Base-by-base conservation (phyloP, 192 early-diverging fungal species). In the Rhizophagus clarus region DNA sequence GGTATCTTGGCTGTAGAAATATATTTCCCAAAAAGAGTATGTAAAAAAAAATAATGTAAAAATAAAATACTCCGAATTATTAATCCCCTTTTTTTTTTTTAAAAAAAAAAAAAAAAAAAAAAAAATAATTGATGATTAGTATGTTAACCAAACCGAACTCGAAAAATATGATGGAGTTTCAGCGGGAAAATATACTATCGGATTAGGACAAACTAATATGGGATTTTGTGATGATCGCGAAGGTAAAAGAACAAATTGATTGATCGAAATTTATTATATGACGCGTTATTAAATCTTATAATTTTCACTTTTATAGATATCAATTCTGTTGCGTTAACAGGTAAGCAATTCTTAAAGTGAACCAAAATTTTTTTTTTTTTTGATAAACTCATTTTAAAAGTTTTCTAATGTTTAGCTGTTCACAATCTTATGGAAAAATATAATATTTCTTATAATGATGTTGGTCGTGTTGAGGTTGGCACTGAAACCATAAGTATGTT, bases 121-220 rank as follows among this genome's bases (percentile, higher is more conserved):
- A n/a, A n/a, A n/a, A n/a, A n/a, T n/a, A 56, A 49, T 79, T 15
- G 7, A 2, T 63, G 37, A 20, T 34, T 15, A 91, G 89, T 93
- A 79, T 82, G 88, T 92, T 24, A 88, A 89, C 49, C 92, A 93
- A 80, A 80, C 84, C 17, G 88, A 88, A 68, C 83, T 90, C 83
- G 97, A 99, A 85, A 82, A 91, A 86, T 94, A 94, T 87, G 97
- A 99, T 85, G 92, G 93, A 45, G 98, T 96, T 61, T 95, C 95
- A 29, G 85, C 93, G 61, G 98, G 98, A 81, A 99, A 98, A 90
- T 99, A 99, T 88, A 97, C 97, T 76, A 97, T 98, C 81, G 98
- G 98, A 77, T 92, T 99, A 22, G 98, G 98, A 51, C 97, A 98
- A 88, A 89, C 86, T 78, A 93, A 93, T 83, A 99, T 99, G 98